phyloP scores from a whole-genome alignment of 495 filamentous ascomycete species.

The Delitschia confertaspora region DNA sequence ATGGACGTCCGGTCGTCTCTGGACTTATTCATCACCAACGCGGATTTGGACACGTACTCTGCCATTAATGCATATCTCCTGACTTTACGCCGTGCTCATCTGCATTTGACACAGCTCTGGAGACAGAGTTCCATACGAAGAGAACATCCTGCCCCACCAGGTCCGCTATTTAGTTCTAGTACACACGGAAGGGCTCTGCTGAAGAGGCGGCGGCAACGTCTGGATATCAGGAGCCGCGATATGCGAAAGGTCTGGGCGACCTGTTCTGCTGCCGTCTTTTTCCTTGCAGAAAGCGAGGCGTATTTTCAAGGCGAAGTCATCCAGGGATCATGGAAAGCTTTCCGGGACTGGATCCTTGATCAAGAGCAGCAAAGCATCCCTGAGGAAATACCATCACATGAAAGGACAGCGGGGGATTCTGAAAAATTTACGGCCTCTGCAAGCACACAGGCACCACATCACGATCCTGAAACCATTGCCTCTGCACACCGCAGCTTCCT shows the following conservation, averaged over 20 bases:
- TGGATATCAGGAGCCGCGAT: slow-evolving; percentile 47
- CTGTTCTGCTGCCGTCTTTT: slow-evolving; percentile 70
- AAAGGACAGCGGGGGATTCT: neutral
- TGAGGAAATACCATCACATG: neutral
- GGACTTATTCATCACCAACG: slow-evolving; percentile 71
- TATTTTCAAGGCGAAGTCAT: slow-evolving; percentile 90
- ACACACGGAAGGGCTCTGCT: slow-evolving; percentile 48
- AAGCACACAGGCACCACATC: slow-evolving; percentile 29
- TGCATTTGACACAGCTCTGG: slow-evolving; percentile 75
- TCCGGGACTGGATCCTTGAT: slow-evolving; percentile 41
- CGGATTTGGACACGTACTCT: slow-evolving; percentile 71
- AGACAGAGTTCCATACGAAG: slow-evolving; percentile 68
- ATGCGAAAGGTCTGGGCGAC: slow-evolving; percentile 84
- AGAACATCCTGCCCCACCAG: slow-evolving; percentile 60
- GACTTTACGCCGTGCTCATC: slow-evolving; percentile 69
- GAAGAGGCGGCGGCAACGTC: slow-evolving; percentile 47
- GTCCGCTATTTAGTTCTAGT: slow-evolving; percentile 53
- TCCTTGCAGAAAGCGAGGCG: slow-evolving; percentile 72
- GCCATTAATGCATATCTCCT: slow-evolving; percentile 80
- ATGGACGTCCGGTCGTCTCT: slow-evolving; percentile 69
- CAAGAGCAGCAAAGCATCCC: too few species aligned
- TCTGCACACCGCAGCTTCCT: slow-evolving; percentile 71
- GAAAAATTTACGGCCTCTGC: neutral
- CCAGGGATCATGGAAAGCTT: slow-evolving; percentile 60
- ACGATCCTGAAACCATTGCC: slow-evolving; percentile 78